These are phyloP conservation scores for Penicillium olsonii DNA, from an alignment of 2,329 filamentous ascomycete genomes.

Conservation along the genomic window DNA sequence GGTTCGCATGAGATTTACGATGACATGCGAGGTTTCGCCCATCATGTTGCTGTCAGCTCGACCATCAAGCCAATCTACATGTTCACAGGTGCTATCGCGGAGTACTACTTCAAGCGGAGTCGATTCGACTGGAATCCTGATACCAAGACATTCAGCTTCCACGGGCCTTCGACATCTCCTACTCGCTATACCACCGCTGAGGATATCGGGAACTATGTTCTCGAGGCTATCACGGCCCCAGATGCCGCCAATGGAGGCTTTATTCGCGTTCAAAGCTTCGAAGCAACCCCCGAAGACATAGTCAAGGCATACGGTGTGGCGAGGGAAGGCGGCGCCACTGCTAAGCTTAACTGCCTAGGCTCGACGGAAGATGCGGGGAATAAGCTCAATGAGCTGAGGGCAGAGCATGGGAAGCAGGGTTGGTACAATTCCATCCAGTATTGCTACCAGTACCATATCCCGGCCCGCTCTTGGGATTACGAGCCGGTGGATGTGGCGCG, in stretches of 20 bases:
- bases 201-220: not conserved
- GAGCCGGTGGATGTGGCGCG: not conserved
- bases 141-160: not conserved
- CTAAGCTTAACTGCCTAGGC: not conserved
- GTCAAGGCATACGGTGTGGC: not conserved
- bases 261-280: not conserved
- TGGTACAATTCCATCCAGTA: not conserved
- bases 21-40: not conserved
- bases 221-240: no score
- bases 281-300: not conserved
- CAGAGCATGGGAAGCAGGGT: not conserved
- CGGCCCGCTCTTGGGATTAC: not conserved
- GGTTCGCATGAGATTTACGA: not conserved
- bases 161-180: slow-evolving; percentile 2
- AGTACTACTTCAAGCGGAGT: not conserved
- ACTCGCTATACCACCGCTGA: slow-evolving; percentile 3
- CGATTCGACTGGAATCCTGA: not conserved
- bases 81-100: no score
- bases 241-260: not conserved
- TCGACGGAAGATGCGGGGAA: not conserved
- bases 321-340: slow-evolving; percentile 1
- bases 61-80: not conserved
- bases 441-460: not conserved
- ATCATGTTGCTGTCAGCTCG: not conserved
- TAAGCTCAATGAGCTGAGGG: no score